Evolutionary conservation across 805 yeast species (phyloP).

Genomic region (Metschnikowia rubicola): DNA sequence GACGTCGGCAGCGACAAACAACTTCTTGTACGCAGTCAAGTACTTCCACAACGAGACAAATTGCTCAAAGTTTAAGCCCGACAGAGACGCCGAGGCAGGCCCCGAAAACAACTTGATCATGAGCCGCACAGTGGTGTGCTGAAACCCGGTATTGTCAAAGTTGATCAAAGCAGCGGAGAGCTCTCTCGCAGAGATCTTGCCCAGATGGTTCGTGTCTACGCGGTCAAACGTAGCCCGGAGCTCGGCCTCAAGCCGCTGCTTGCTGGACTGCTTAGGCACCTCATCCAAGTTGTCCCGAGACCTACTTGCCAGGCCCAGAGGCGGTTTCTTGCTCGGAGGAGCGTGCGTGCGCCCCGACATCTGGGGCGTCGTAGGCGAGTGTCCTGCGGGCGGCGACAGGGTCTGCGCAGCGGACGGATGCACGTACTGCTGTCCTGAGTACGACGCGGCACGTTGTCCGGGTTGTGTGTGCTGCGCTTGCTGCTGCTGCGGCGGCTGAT

Average conservation of each 20-base stretch:
- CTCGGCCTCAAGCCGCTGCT: conserved; percentile 45
- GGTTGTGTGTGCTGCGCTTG: neutral
- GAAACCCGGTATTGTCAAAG: conserved; percentile 61
- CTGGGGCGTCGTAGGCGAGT: conserved; percentile 1
- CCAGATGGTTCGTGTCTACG: conserved; percentile 53
- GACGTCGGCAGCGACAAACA: conserved; percentile 60
- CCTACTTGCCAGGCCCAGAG: conserved; percentile 18
- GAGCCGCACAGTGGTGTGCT: conserved; percentile 54
- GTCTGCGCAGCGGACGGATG: neutral
- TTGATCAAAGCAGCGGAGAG: conserved; percentile 56
- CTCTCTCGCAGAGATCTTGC: conserved; percentile 54
- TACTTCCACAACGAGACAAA: conserved; percentile 69
- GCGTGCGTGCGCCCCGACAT: conserved; percentile 1
- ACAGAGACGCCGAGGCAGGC: conserved; percentile 18
- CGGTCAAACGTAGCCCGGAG: conserved; percentile 49
- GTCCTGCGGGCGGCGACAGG: conserved; percentile 3
- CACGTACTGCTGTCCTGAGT: conserved; percentile 1
- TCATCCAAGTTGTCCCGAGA: conserved; percentile 20
- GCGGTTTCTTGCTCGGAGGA: conserved; percentile 15
- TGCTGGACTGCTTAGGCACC: conserved; percentile 23
- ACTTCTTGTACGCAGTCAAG: conserved; percentile 60
- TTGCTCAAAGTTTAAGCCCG: conserved; percentile 49
- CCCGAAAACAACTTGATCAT: conserved; percentile 62
- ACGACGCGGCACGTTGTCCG: neutral
- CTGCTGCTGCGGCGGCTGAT: conserved; percentile 1